Percentiles rank a stretch among this genome's conserved stretches.
phyloP scores from a whole-genome alignment of 805 yeast species.

The Zygoascus tannicola region DNA sequence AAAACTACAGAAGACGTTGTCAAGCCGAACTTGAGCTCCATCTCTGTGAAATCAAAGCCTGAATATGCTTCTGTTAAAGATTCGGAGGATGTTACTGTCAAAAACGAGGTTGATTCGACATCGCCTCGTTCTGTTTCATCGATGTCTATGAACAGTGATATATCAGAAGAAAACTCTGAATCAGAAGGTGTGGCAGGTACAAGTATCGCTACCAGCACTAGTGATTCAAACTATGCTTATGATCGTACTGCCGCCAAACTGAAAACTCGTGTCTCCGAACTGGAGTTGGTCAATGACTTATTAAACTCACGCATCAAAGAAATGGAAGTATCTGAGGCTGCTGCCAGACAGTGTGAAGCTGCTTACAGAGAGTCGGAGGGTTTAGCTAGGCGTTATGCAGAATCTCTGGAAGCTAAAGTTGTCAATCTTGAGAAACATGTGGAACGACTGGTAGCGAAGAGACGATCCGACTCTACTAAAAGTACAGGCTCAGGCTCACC shows the following conservation, averaged over 20 bases:
- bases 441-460: not conserved
- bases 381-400: conserved; percentile 10
- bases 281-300: conserved; percentile 84
- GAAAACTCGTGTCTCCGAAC: conserved; percentile 72
- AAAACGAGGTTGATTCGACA: too few species aligned
- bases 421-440: conserved; percentile 3
- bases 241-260: conserved; percentile 26
- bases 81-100: too few species aligned
- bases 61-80: too few species aligned
- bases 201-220: not conserved
- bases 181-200: not conserved
- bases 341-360: conserved; percentile 26
- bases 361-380: conserved; percentile 20
- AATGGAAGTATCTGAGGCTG: conserved; percentile 44
- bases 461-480: not conserved
- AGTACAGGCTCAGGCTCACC: not conserved
- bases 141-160: not conserved
- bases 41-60: too few species aligned
- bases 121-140: not conserved
- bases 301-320: conserved; percentile 77
- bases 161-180: not conserved
- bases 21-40: too few species aligned
- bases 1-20: too few species aligned
- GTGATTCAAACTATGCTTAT: not conserved
- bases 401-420: conserved; percentile 11